Evolutionary conservation across 1,284 basidiomycete genomes (phyloP).

Genomic region (Sporisorium scitamineum): DNA sequence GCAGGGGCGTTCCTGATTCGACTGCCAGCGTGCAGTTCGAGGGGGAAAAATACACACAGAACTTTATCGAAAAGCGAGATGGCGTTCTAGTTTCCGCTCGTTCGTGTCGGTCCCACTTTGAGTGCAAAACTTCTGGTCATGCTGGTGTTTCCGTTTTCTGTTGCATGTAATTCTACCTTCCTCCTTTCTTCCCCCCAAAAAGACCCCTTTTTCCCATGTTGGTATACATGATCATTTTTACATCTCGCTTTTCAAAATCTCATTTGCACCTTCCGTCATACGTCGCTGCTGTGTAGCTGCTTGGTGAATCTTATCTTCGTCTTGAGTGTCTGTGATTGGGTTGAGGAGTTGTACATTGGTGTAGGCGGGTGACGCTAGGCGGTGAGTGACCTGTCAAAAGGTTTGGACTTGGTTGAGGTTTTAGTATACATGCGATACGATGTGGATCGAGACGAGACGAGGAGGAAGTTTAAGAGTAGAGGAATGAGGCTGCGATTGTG

Average conservation of each 20-base stretch:
- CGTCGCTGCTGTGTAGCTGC: no score
- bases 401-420: no score
- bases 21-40: background rate
- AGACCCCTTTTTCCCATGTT: conserved; percentile 10
- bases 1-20: background rate
- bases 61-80: conserved; percentile 43
- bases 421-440: no score
- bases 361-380: no score
- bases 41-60: conserved; percentile 19
- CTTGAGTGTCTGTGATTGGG: background rate
- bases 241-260: conserved; percentile 47
- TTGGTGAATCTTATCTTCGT: background rate
- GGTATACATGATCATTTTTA: conserved; percentile 11
- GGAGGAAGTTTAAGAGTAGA: no score
- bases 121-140: background rate
- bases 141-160: background rate
- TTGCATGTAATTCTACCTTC: conserved; percentile 47
- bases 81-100: conserved; percentile 4
- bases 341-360: background rate
- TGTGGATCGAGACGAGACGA: no score
- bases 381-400: no score
- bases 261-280: background rate
- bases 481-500: no score
- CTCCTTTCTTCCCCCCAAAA: conserved; percentile 14
- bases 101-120: background rate